Conservation (phyloP, 352 stramenopile genomes). For the Phytophthora macrochlamydospora region DNA sequence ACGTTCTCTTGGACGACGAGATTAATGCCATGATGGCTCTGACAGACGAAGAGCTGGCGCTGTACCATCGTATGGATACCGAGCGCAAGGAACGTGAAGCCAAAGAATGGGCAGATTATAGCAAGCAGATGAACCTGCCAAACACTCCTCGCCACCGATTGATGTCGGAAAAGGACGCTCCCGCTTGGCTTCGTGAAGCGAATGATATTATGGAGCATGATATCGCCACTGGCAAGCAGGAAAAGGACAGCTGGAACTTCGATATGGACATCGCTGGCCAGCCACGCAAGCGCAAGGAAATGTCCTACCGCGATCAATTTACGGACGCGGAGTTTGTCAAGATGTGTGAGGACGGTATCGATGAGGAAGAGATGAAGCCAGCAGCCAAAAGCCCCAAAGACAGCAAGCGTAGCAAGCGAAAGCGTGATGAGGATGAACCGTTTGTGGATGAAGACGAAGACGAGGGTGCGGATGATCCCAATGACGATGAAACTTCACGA, state of each 20-base stretch:
- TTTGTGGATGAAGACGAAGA: slow-evolving; percentile 31
- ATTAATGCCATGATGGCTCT: slow-evolving; percentile 92
- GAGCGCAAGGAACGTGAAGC: slow-evolving; percentile 69
- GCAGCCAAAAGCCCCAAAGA: slow-evolving; percentile 27
- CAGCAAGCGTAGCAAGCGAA: slow-evolving; percentile 29
- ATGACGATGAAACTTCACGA: slow-evolving; percentile 53
- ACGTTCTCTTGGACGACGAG: slow-evolving; percentile 81
- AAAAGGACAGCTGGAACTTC: slow-evolving; percentile 70
- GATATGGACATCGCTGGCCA: slow-evolving; percentile 52
- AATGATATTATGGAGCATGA: slow-evolving; percentile 68
- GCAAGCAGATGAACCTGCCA: slow-evolving; percentile 57
- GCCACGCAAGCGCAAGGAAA: slow-evolving; percentile 80
- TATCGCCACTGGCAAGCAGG: slow-evolving; percentile 54
- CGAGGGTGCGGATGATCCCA: slow-evolving; percentile 26
- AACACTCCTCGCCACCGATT: slow-evolving; percentile 56
- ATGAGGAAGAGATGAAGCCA: slow-evolving; percentile 41
- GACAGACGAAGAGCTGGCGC: slow-evolving; percentile 78
- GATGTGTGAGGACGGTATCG: slow-evolving; percentile 86
- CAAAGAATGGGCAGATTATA: slow-evolving; percentile 71
- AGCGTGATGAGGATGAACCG: slow-evolving; percentile 40
- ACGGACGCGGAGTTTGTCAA: slow-evolving; percentile 89
- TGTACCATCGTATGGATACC: slow-evolving; percentile 79
- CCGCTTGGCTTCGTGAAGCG: slow-evolving; percentile 76
- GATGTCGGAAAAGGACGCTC: slow-evolving; percentile 73
- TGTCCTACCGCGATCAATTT: slow-evolving; percentile 87